Base-by-base conservation (phyloP, 352 stramenopile genomes). In the Phytophthora niederhauseri region DNA sequence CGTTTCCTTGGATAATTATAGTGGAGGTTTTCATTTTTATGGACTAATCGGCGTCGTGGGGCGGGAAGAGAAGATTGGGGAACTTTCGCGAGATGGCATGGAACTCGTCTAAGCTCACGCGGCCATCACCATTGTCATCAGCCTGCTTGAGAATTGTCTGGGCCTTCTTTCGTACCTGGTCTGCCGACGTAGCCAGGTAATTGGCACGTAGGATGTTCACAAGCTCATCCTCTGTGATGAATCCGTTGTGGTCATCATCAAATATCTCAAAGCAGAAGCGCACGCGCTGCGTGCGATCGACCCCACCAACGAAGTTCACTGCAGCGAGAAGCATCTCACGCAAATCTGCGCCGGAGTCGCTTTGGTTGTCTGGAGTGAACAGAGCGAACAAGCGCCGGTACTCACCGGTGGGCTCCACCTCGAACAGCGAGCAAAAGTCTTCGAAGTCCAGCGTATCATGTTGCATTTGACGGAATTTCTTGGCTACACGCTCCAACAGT, bases 251-350 rank as follows among this genome's bases (percentile, higher is more conserved):
- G 69, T 98, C 95, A 57, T 97, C 92, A 67, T 99, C 95, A 58
- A 97, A 98, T 55, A 98, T 91, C 22, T 97, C 92, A 68, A 99
- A 98, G 64, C 91, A 95, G 59, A 98, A 97, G 59, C 93, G 90
- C 22, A 97, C 94, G 15, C 93, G 89, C 74, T 97, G 90, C 22
- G 85, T 82, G 24, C 76, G 81, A 26, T 93, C 82, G 20, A 90
- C 79, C 17, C 73, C 67, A 2, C 79, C 80, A 59, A 97, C 77
- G 71, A 98, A 98, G 61, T 98, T 98, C 52, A 93, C 86, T 12
- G 98, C 85, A 7, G 85, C 90, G 20, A 99, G 84, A 30, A 98
- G 78, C 22, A 99, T 88, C 61, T 98, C 92, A 9, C 89, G 81
- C 61, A 97, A 76, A 66, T 98, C 92, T 19, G 94, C 82, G 26